Conservation (phyloP, 805 yeast species). For the Candida sonorensis region DNA sequence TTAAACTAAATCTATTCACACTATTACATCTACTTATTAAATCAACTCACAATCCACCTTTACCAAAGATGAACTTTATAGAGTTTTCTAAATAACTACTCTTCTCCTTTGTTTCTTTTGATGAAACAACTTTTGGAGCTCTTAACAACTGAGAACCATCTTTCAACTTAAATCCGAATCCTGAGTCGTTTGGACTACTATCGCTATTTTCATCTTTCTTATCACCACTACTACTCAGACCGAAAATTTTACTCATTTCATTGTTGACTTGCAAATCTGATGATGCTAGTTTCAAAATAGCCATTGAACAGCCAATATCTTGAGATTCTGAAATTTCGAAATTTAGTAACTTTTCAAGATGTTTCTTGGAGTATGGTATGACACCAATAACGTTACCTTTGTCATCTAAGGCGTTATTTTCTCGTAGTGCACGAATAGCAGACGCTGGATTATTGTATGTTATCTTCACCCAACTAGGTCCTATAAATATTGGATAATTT, state of each 20-base stretch:
- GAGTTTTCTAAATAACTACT: slow-evolving; percentile 10
- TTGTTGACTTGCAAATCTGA: slow-evolving; percentile 8
- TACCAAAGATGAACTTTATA: slow-evolving; percentile 15
- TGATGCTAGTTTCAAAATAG: slow-evolving; percentile 9
- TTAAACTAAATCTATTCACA: too few relatives aligned
- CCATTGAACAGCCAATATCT: slow-evolving; percentile 38
- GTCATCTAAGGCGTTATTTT: slow-evolving; percentile 67
- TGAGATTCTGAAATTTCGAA: slow-evolving; percentile 36
- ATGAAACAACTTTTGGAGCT: slow-evolving; percentile 16
- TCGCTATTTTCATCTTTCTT: slow-evolving; percentile 8
- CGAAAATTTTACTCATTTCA: slow-evolving; percentile 10
- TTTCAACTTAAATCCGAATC: slow-evolving; percentile 27
- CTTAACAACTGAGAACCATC: slow-evolving; percentile 38
- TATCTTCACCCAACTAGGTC: slow-evolving; percentile 85
- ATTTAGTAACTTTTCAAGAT: slow-evolving; percentile 52
- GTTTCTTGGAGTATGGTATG: slow-evolving; percentile 56
- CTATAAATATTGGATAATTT: slow-evolving; percentile 66
- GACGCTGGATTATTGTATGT: slow-evolving; percentile 72
- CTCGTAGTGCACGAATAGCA: slow-evolving; percentile 79
- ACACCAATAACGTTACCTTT: slow-evolving; percentile 54
- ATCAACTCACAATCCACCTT: slow-evolving; percentile 10
- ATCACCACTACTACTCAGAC: neutral
- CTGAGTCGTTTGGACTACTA: slow-evolving; percentile 7
- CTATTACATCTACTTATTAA: neutral
- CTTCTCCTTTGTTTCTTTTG: slow-evolving; percentile 8